Evolutionary conservation across 2,329 filamentous ascomycete species (phyloP).

Genomic region (Microdochium bolleyi): DNA sequence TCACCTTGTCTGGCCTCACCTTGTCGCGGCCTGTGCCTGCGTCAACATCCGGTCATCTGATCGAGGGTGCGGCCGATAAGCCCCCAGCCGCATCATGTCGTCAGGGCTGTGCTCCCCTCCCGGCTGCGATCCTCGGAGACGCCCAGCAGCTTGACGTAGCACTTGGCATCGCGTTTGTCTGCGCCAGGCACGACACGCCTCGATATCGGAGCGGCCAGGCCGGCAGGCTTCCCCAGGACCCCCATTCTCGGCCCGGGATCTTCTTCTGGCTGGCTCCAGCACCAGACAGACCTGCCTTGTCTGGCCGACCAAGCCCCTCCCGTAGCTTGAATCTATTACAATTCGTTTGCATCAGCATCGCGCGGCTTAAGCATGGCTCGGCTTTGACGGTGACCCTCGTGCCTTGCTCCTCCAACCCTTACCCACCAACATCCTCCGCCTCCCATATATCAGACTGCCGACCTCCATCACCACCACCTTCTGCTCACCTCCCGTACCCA

Average conservation of each 20-base stretch:
- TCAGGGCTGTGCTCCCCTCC: not conserved
- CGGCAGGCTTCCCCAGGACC: not conserved
- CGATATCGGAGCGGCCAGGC: not conserved
- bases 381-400: not conserved
- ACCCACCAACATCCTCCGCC: not conserved
- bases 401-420: not conserved
- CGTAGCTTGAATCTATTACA: not conserved
- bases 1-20: not conserved
- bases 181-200: not conserved
- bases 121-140: not conserved
- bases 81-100: not conserved
- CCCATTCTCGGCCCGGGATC: not conserved
- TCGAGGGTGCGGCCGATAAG: not conserved
- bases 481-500: not conserved
- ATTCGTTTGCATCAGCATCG: not conserved
- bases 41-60: not conserved
- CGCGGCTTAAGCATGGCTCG: not conserved
- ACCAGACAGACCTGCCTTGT: not conserved
- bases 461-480: not conserved
- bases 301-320: not conserved
- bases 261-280: not conserved
- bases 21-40: not conserved
- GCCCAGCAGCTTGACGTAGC: no score
- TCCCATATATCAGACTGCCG: not conserved
- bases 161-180: no score